A percentile compares a stretch with the other conserved stretches of the same genome.
phyloP scores from a whole-genome alignment of 2,329 filamentous ascomycete genomes.

The Alternaria rosae region DNA sequence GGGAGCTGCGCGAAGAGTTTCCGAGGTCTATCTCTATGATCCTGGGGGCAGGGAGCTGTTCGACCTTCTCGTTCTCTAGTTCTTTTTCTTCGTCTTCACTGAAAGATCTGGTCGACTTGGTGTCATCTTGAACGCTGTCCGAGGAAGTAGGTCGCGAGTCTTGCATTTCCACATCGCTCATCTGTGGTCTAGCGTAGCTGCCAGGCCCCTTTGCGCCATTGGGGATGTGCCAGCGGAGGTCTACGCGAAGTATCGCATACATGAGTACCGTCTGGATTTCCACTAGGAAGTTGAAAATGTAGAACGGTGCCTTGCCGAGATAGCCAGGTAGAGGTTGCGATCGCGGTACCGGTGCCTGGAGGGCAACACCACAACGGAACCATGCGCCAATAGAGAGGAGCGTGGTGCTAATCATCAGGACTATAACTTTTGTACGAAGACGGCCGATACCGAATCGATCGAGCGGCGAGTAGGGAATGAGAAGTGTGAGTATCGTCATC shows the following conservation, averaged over 20 bases:
- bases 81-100: conserved; percentile 8
- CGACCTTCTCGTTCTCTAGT: conserved; percentile 2
- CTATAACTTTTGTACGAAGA: conserved; percentile 70
- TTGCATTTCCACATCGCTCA: conserved; percentile 28
- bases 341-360: conserved; percentile 56
- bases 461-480: conserved; percentile 54
- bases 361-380: conserved; percentile 70
- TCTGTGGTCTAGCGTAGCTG: conserved; percentile 24
- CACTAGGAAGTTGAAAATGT: conserved; percentile 78
- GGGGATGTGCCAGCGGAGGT: conserved; percentile 77
- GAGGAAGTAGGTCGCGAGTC: conserved; percentile 22
- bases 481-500: conserved; percentile 58
- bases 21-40: conserved; percentile 14
- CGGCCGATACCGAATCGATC: conserved; percentile 72
- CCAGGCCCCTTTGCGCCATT: conserved; percentile 67
- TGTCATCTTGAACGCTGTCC: not conserved
- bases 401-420: conserved; percentile 66
- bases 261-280: conserved; percentile 74
- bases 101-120: not conserved
- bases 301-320: conserved; percentile 75
- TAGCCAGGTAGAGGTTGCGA: conserved; percentile 70
- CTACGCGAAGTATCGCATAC: conserved; percentile 73
- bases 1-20: not conserved
- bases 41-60: not conserved
- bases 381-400: conserved; percentile 73